Conservation (phyloP, 345 rosid species). For the Lepidium sativum region DNA sequence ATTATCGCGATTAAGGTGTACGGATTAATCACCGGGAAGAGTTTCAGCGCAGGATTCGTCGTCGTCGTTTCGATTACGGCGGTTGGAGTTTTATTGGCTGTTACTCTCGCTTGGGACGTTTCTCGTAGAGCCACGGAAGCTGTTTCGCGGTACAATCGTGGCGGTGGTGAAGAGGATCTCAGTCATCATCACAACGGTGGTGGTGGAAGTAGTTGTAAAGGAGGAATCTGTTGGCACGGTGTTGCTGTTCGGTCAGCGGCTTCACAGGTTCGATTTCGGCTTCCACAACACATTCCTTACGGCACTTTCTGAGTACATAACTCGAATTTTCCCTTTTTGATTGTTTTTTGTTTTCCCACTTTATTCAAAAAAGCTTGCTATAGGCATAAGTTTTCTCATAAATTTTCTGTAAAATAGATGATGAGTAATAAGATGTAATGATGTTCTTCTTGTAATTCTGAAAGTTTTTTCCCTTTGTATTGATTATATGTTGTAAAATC, state of each 20-base stretch:
- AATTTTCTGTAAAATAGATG: slow-evolving; percentile 12
- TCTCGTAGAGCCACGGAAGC: slow-evolving; percentile 67
- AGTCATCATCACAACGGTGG: slow-evolving; percentile 45
- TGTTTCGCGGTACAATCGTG: slow-evolving; percentile 37
- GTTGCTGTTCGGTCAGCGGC: slow-evolving; percentile 91
- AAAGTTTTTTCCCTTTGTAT: neutral
- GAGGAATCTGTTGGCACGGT: slow-evolving; percentile 99
- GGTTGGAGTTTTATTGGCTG: slow-evolving; percentile 56
- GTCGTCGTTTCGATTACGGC: slow-evolving; percentile 54
- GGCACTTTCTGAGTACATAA: slow-evolving; percentile 20
- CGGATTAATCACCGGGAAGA: slow-evolving; percentile 52
- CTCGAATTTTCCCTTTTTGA: neutral
- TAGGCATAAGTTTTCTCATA: neutral
- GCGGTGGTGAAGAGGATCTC: slow-evolving; percentile 13
- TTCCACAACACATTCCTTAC: slow-evolving; percentile 50
- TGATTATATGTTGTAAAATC: slow-evolving; percentile 8
- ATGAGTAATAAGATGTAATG: neutral
- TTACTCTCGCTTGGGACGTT: slow-evolving; percentile 83
- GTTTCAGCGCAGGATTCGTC: slow-evolving; percentile 62
- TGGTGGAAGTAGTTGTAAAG: slow-evolving; percentile 64
- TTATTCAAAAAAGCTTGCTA: neutral
- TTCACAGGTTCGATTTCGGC: slow-evolving; percentile 85
- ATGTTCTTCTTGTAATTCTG: slow-evolving; percentile 1
- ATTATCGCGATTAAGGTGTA: slow-evolving; percentile 64
- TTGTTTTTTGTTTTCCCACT: neutral